A percentile compares a stretch with the other conserved stretches of the same genome.
These are phyloP conservation scores for Tricholoma furcatifolium DNA, from an alignment of 768 basidiomycete species.

Conservation along the genomic window DNA sequence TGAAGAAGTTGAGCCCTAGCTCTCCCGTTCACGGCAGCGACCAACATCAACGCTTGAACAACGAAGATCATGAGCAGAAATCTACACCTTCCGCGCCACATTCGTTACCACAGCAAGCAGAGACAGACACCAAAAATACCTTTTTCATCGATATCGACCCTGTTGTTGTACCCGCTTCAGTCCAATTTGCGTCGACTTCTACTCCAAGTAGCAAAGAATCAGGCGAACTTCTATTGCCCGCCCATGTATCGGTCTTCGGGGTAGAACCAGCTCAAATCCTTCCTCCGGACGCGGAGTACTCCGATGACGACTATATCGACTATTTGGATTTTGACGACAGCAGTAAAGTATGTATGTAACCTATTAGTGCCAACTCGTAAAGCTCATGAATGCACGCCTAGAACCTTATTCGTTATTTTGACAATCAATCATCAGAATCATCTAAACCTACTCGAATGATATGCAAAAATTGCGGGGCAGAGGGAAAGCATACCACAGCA, in stretches of 20 bases:
- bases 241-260: conserved; percentile 65
- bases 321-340: conserved; percentile 74
- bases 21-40: not conserved
- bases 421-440: conserved; percentile 41
- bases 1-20: not conserved
- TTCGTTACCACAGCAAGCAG: conserved; percentile 16
- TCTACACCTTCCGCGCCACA: conserved; percentile 11
- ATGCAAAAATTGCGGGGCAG: conserved; percentile 78
- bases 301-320: conserved; percentile 69
- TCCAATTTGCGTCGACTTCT: conserved; percentile 11
- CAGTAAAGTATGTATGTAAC: conserved; percentile 40
- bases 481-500: conserved; percentile 65
- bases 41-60: conserved; percentile 1
- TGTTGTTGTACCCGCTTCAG: conserved; percentile 28
- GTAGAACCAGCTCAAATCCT: conserved; percentile 46
- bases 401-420: conserved; percentile 68
- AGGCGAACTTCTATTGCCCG: conserved; percentile 52
- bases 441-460: conserved; percentile 48
- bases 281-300: conserved; percentile 35
- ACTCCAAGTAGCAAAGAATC: conserved; percentile 17
- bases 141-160: conserved; percentile 55
- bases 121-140: conserved; percentile 19
- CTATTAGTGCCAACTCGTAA: not conserved
- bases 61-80: conserved; percentile 10
- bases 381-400: conserved; percentile 18